phyloP scores from a whole-genome alignment of 1,284 basidiomycete species.

The Trametes hirsuta region DNA sequence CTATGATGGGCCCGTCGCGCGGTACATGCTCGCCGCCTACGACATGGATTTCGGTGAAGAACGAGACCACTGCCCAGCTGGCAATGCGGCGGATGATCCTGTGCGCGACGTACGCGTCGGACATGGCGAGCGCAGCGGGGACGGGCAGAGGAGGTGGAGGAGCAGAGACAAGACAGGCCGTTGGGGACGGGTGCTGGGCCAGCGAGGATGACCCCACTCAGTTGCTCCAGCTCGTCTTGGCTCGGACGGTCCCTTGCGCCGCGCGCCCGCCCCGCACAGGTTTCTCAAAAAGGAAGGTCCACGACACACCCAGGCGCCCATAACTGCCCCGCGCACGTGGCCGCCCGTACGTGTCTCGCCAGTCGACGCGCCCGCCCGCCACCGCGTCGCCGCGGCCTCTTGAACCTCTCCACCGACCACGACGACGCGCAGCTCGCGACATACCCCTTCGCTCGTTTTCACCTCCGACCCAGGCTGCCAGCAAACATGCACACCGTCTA shows the following conservation, averaged over 20 bases:
- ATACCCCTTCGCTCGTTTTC: not conserved
- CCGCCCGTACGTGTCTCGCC: conserved; percentile 9
- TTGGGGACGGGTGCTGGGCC: not conserved
- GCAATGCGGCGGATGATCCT: conserved; percentile 70
- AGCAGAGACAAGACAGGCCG: not conserved
- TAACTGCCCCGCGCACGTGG: conserved; percentile 8
- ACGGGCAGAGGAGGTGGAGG: not conserved
- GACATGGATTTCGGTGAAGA: conserved; percentile 86
- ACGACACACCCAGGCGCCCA: not conserved
- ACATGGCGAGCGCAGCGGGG: conserved; percentile 28
- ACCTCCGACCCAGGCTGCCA: not conserved
- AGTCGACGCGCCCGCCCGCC: not conserved
- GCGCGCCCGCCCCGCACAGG: not conserved
- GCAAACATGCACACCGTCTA: conserved; percentile 66
- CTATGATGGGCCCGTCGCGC: conserved; percentile 81
- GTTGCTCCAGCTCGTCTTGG: not conserved
- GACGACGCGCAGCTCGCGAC: not conserved
- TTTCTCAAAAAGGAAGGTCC: conserved; percentile 2
- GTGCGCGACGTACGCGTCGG: conserved; percentile 53
- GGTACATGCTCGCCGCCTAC: conserved; percentile 88
- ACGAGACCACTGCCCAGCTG: conserved; percentile 75
- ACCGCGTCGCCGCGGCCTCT: not conserved
- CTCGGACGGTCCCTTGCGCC: too few relatives aligned
- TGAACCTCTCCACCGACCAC: not conserved
- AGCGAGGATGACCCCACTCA: not conserved